These are phyloP conservation scores for Graphium sp. DNA, from an alignment of 2,329 filamentous ascomycete genomes.

Conservation along the genomic window DNA sequence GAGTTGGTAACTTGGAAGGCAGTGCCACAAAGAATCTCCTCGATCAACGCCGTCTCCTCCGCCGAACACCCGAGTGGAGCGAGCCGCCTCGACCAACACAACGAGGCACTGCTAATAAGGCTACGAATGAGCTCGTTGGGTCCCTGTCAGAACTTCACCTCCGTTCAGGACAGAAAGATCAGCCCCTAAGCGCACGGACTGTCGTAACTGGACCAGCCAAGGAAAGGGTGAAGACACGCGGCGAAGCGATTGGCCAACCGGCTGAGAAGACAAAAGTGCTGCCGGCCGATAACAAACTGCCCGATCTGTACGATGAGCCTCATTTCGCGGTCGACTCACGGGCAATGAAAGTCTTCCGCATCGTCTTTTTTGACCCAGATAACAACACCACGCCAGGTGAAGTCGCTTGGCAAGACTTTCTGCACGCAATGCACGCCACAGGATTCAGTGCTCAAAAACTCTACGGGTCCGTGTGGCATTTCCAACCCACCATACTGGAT, in stretches of 20 bases:
- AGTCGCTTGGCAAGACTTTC: constrained; percentile 33
- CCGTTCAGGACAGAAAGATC: too few relatives aligned
- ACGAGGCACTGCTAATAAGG: too few relatives aligned
- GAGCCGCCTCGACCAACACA: too few relatives aligned
- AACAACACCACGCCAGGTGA: constrained; percentile 23
- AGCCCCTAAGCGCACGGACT: too few relatives aligned
- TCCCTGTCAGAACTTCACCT: too few relatives aligned
- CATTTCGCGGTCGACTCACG: constrained; percentile 13
- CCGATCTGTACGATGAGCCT: constrained; percentile 3
- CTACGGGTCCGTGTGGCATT: constrained; percentile 45
- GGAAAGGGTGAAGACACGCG: constrained; percentile 9
- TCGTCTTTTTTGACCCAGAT: constrained; percentile 22
- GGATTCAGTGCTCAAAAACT: constrained; percentile 38
- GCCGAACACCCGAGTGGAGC: constrained; percentile 30
- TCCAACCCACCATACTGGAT: constrained; percentile 22
- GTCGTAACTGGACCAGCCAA: too few relatives aligned
- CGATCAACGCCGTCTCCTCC: constrained; percentile 16
- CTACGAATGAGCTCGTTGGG: too few relatives aligned
- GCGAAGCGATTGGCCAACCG: too few relatives aligned
- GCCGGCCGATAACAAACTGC: too few relatives aligned
- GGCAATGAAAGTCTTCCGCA: constrained; percentile 16
- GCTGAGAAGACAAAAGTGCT: too few relatives aligned
- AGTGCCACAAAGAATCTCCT: constrained; percentile 14
- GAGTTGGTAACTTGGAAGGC: constrained; percentile 9
- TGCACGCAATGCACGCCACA: constrained; percentile 29